A percentile compares a stretch with the other conserved stretches of the same genome.
Evolutionary conservation across 768 basidiomycete genomes (phyloP).

Genomic region (Mycena metata): DNA sequence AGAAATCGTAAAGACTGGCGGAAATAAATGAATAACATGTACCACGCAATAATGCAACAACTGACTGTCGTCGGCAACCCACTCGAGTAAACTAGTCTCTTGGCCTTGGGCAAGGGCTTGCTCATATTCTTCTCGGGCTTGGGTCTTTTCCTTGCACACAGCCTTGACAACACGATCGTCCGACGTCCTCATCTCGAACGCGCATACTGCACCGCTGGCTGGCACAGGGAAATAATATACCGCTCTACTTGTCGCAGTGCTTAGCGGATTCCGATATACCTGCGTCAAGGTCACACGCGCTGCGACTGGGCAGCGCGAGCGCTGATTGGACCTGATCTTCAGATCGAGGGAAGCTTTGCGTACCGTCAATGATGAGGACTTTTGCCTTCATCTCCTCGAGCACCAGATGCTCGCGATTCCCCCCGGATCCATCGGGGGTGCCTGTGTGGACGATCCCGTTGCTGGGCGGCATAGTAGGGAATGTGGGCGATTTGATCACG

Average conservation of each 20-base stretch:
- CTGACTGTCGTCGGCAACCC: conserved; percentile 67
- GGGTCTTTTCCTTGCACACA: conserved; percentile 61
- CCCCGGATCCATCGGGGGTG: conserved; percentile 38
- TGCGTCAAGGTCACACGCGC: conserved; percentile 58
- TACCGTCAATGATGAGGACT: conserved; percentile 61
- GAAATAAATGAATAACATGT: background rate
- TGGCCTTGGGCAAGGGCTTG: conserved; percentile 56
- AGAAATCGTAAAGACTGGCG: conserved; percentile 69
- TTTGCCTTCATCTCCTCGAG: conserved; percentile 58
- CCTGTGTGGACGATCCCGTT: conserved; percentile 51
- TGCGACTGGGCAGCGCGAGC: conserved; percentile 51
- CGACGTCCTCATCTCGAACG: conserved; percentile 62
- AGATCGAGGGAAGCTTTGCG: conserved; percentile 15
- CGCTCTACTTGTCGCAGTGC: conserved; percentile 56
- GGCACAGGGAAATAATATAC: conserved; percentile 75
- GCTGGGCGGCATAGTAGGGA: conserved; percentile 29
- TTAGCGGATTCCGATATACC: conserved; percentile 54
- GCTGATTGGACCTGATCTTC: background rate
- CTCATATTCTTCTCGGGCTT: conserved; percentile 57
- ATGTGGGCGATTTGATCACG: conserved; percentile 23
- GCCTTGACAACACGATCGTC: conserved; percentile 61
- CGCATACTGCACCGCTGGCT: conserved; percentile 65
- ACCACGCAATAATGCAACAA: conserved; percentile 1
- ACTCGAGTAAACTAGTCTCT: conserved; percentile 60
- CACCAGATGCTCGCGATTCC: conserved; percentile 48